phyloP scores from a whole-genome alignment of 1,139 yeast genomes.

The Tardiomyces depauwii region DNA sequence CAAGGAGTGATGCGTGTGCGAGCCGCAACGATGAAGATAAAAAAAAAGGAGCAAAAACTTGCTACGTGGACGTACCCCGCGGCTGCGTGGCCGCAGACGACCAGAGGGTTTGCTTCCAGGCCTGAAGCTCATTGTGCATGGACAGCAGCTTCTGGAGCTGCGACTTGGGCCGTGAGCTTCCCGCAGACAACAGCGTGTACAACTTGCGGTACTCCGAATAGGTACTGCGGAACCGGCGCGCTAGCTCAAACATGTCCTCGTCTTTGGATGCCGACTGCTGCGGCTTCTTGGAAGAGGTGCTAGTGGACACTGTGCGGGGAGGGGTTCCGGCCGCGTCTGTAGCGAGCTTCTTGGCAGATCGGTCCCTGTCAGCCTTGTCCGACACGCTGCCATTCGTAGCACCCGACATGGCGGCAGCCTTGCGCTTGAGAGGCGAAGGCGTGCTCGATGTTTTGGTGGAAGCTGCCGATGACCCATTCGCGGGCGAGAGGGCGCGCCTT shows the following conservation, averaged over 20 bases:
- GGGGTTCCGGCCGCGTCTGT: background rate
- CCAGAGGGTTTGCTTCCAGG: slow-evolving; percentile 30
- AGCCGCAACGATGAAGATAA: background rate
- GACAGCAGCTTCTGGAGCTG: slow-evolving; percentile 23
- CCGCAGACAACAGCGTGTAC: slow-evolving; percentile 19
- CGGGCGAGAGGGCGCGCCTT: background rate
- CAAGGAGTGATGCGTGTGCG: background rate
- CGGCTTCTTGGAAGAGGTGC: slow-evolving; percentile 5
- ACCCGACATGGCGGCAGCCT: slow-evolving; percentile 9
- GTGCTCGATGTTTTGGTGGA: background rate
- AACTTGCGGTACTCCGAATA: slow-evolving; percentile 28
- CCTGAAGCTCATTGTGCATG: slow-evolving; percentile 28
- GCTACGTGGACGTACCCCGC: slow-evolving; percentile 1
- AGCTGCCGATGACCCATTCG: background rate
- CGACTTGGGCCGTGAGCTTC: slow-evolving; percentile 15
- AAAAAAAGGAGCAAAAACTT: background rate
- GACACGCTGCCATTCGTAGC: background rate
- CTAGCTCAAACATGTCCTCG: slow-evolving; percentile 25
- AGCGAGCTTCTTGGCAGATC: background rate
- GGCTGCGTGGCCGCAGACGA: slow-evolving; percentile 7
- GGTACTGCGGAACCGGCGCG: slow-evolving; percentile 24
- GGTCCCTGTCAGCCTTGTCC: background rate
- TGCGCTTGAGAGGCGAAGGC: slow-evolving; percentile 7
- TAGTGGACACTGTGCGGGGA: slow-evolving; percentile 4
- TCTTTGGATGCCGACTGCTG: slow-evolving; percentile 8